Evolutionary conservation across 805 yeast genomes (phyloP).

Genomic region (Ogataea kodamae): DNA sequence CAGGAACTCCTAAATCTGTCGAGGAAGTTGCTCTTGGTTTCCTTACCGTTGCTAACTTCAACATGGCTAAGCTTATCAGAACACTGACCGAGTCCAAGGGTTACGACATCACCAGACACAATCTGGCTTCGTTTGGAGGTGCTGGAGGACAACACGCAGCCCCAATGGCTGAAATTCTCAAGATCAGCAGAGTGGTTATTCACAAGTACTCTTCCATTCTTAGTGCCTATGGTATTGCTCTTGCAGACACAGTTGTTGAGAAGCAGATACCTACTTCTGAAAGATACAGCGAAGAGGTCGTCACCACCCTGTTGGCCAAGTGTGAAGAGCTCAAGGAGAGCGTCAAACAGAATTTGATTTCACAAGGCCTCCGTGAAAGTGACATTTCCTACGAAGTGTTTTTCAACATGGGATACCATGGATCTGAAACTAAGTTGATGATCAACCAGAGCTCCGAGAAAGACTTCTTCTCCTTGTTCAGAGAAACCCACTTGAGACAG

Average conservation of each 20-base stretch:
- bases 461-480: conserved; percentile 43
- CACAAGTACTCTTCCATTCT: conserved; percentile 59
- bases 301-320: conserved; percentile 14
- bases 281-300: conserved; percentile 15
- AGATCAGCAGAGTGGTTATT: conserved; percentile 59
- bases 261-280: conserved; percentile 29
- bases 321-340: conserved; percentile 19
- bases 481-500: conserved; percentile 54
- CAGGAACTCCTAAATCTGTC: conserved; percentile 39
- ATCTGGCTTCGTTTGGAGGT: conserved; percentile 79
- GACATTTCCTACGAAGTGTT: conserved; percentile 16
- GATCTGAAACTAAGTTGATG: conserved; percentile 78
- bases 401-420: conserved; percentile 72
- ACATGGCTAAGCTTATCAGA: conserved; percentile 85
- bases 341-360: conserved; percentile 25
- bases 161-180: conserved; percentile 64
- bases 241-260: conserved; percentile 43
- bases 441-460: conserved; percentile 35
- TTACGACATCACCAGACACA: conserved; percentile 55
- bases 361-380: conserved; percentile 12
- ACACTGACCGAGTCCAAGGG: conserved; percentile 80
- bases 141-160: conserved; percentile 88
- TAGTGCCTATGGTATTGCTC: conserved; percentile 57
- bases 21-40: conserved; percentile 77
- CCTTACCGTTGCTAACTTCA: conserved; percentile 72